Conservation (phyloP, 1,284 basidiomycete genomes). For the Cryptococcus floricola region DNA sequence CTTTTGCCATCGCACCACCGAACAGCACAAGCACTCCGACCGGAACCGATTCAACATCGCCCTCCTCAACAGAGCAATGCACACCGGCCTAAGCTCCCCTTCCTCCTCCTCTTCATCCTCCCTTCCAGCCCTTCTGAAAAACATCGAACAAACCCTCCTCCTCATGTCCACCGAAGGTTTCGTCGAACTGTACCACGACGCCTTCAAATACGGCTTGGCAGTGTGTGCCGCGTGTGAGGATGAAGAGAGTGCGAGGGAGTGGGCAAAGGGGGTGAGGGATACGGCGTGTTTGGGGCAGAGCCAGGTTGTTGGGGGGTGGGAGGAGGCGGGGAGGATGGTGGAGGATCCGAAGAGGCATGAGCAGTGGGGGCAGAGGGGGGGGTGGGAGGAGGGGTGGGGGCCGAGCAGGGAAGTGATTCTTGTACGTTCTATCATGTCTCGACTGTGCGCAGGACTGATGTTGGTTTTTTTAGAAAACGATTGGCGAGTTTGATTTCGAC, state of each 20-base stretch:
- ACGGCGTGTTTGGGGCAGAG: not conserved
- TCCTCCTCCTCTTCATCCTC: too few relatives aligned
- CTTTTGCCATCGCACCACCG: not conserved
- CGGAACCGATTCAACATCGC: not conserved
- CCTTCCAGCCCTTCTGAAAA: not conserved
- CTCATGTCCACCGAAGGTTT: not conserved
- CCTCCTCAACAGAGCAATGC: not conserved
- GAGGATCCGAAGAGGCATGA: not conserved
- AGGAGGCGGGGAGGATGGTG: not conserved
- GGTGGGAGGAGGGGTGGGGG: not conserved
- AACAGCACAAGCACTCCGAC: not conserved
- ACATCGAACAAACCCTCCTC: not conserved
- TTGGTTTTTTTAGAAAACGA: too few relatives aligned
- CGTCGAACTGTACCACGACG: not conserved
- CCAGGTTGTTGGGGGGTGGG: not conserved
- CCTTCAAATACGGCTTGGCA: not conserved
- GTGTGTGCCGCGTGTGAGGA: not conserved
- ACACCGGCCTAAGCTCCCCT: too few relatives aligned
- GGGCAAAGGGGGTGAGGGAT: not conserved
- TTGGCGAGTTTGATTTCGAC: too few relatives aligned
- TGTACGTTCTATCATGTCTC: not conserved
- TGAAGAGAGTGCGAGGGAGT: not conserved
- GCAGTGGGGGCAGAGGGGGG: not conserved
- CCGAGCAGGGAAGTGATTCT: not conserved
- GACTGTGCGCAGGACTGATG: too few relatives aligned